Evolutionary conservation across 805 yeast genomes (phyloP), one percentile per base, ranked within the genome.

Genomic region (Scheffersomyces stipitis): DNA sequence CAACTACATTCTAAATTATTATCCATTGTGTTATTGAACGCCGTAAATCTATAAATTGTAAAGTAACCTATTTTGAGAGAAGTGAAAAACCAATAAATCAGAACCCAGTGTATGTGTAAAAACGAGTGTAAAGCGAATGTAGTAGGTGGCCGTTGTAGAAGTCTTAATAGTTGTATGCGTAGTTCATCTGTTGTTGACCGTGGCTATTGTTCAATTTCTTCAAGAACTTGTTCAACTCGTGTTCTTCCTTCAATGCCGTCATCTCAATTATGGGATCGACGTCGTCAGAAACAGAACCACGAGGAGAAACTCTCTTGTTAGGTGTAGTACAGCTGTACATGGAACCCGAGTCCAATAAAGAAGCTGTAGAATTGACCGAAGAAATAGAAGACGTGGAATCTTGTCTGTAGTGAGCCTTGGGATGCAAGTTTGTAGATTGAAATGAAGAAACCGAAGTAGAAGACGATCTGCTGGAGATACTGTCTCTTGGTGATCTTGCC

Each of bases 221-320:
- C 37, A 45, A 45, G 28, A 45, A 38, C 30, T 46, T 49, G 35
- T 60, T 60, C 42, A 64, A 57, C 39, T 59, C 58, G 26, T 49
- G 48, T 40, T 63, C 67, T 44, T 63, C 70, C 20, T 58, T 59
- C 28, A 53, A 45, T 8, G 70, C 70, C 10, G 68, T 48, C 30
- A 60, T 42, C 42, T 64, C 70, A 28, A 64, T 61, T 7, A 52
- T 38, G 13, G 70, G 70, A 41, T 64, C 66, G 26, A 63, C 51
- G 20, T 28, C 36, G 15, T 29, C 20, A 26, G 20, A 9, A 18
- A 33, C 28, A 5, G 34, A 34, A n/a, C 34, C 26, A 2, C 23
- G 12, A 7, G 24, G 24, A 10, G 24, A 20, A 20, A 20, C 24
- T 10, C 9, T 7, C 24, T 20, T 20, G 24, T 10, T 20, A 7